Conservation (phyloP, 169 alveolate genomes). For the Plasmodium sp. region DNA sequence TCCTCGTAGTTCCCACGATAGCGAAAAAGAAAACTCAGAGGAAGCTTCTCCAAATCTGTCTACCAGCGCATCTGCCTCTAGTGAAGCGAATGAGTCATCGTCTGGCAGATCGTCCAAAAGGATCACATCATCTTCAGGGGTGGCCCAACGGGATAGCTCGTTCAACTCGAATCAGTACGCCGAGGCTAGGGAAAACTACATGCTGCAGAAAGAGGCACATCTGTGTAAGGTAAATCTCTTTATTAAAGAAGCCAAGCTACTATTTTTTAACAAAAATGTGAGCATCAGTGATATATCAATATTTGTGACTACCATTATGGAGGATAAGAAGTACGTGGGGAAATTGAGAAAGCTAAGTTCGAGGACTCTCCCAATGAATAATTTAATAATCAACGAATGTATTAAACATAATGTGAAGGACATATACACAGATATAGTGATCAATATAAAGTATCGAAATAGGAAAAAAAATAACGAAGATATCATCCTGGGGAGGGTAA, state of each 20-base stretch:
- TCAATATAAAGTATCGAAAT: slow-evolving; percentile 53
- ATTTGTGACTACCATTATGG: slow-evolving; percentile 51
- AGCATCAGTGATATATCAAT: slow-evolving; percentile 32
- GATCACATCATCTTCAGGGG: neutral
- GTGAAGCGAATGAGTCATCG: neutral
- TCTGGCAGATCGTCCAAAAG: neutral
- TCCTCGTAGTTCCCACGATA: neutral
- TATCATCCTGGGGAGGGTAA: slow-evolving; percentile 49
- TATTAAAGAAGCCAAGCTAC: slow-evolving; percentile 54
- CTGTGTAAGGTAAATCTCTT: slow-evolving; percentile 43
- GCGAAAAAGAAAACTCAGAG: neutral
- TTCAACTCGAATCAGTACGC: slow-evolving; percentile 2
- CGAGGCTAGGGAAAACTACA: neutral
- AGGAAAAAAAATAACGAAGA: slow-evolving; percentile 49
- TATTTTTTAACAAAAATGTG: slow-evolving; percentile 47
- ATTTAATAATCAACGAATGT: slow-evolving; percentile 53
- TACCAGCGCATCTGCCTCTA: neutral
- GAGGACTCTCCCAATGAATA: slow-evolving; percentile 52
- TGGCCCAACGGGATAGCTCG: neutral
- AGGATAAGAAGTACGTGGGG: slow-evolving; percentile 62
- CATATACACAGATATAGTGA: slow-evolving; percentile 33
- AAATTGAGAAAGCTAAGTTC: slow-evolving; percentile 56
- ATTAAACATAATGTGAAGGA: slow-evolving; percentile 52
- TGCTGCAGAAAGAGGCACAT: neutral
- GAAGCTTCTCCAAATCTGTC: neutral